Base-by-base conservation (phyloP, 768 basidiomycete species). In the Pleurotus sapidus region DNA sequence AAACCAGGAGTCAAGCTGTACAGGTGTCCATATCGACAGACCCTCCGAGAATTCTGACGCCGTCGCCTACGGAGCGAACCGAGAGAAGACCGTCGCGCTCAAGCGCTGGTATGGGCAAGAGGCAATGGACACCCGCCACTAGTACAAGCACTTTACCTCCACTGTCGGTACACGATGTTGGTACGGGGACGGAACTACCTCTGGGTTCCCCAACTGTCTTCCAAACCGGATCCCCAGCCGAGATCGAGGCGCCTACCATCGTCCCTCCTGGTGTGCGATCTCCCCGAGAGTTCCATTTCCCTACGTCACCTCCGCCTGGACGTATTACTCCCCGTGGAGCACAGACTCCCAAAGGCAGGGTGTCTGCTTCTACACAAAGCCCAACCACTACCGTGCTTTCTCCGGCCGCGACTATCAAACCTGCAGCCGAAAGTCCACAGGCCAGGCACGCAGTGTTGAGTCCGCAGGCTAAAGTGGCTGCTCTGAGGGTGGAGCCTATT, bases 1-100 rank as follows among this genome's bases (percentile, higher is more conserved):
- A 84, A 64, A 79, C 76, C 63, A 75, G 77, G 54, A 77, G 75
- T 63, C 77, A 83, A 66, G 78, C 77, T 45, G 77, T 89, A 57
- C 91, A 92, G 76, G 85, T 82, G 49, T 70, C 74, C 48, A 62
- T 68, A 57, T 68, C 66, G 46, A 59, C 63, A 24, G 65, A 61
- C 56, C 63, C 20, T 45, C 57, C 27, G 59, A 48, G 57, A 27
- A 23, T 51, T 18, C 6, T 54, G 18, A 42, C 39, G 2, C 51
- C 51, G 6, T 40, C 51, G n/a, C 39, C 51, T 5, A 54, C 53
- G 50, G 57, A 51, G 12, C 46, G 39, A 39, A 54, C 53, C 53
- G 57, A 51, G 12, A 48, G 39, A 40, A 61, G 59, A 17, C 51
- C 56, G 45, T 60, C 57, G 43, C 63, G 59, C 18, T 43, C 38